These are phyloP conservation scores for Castanopsis chinensis DNA, from an alignment of 306 rosid genomes.

Conservation along the genomic window DNA sequence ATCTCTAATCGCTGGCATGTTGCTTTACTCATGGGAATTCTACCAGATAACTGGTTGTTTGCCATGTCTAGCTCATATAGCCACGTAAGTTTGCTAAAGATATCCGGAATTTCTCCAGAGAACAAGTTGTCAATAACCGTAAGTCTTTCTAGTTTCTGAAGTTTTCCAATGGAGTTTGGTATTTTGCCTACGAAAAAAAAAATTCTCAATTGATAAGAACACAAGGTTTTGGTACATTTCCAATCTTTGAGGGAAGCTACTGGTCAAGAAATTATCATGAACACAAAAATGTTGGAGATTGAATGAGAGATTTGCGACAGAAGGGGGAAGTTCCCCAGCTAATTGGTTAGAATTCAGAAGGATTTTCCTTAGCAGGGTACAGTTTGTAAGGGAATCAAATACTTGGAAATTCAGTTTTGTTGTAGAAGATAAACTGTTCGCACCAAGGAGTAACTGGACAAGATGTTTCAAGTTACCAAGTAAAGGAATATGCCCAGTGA, in stretches of 20 bases:
- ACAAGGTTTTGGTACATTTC: slow-evolving; percentile 20
- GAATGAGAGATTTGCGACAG: slow-evolving; percentile 27
- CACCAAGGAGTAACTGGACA: background rate
- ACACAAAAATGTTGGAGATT: slow-evolving; percentile 30
- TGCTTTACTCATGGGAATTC: slow-evolving; percentile 24
- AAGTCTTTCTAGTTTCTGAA: slow-evolving; percentile 9
- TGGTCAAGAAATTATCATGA: slow-evolving; percentile 14
- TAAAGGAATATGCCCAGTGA: slow-evolving; percentile 23
- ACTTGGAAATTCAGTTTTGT: slow-evolving; percentile 21
- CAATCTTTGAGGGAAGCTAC: slow-evolving; percentile 30
- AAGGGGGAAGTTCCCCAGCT: slow-evolving; percentile 33
- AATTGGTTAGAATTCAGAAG: slow-evolving; percentile 20
- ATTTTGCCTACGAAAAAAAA: slow-evolving; percentile 23
- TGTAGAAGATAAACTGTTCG: slow-evolving; percentile 19
- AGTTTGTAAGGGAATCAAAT: slow-evolving; percentile 31
- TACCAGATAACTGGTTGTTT: slow-evolving; percentile 18
- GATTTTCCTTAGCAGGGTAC: slow-evolving; percentile 12
- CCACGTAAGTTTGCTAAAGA: slow-evolving; percentile 38
- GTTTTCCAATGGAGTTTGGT: slow-evolving; percentile 30
- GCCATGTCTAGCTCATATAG: background rate
- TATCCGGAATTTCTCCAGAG: slow-evolving; percentile 41
- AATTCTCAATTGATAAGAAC: slow-evolving; percentile 30
- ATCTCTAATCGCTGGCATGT: background rate
- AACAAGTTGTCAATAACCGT: background rate
- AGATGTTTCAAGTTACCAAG: slow-evolving; percentile 32